Evolutionary conservation across 768 basidiomycete species (phyloP), one percentile per base, ranked within the genome.

Genomic region (Suillus ampliporus): DNA sequence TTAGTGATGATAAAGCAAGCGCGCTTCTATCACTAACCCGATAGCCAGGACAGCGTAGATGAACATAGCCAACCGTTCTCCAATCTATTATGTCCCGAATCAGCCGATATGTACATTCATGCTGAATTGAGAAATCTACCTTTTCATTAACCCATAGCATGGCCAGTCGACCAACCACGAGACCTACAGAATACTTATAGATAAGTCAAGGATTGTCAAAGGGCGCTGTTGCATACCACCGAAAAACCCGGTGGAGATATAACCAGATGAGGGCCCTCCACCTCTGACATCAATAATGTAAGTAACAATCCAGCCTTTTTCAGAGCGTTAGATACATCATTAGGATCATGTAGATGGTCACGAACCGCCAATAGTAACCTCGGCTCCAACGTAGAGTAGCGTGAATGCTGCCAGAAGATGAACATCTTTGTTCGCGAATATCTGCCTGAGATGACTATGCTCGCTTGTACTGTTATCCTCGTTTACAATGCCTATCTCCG

Each of bases 221-320:
- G 14, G 57, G 10, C 4, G 35, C 60, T 40, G 15, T 21, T 21
- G 62, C 72, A 23, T 68, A 84, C 87, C 87, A 61, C 84, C 84
- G 61, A 82, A 84, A 65, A 84, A 84, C 15, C 86, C 86, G 3
- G 85, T 80, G 2, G 86, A 85, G 61, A 88, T 82, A 57, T 75
- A 75, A 28, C 84, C 82, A 60, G 81, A 80, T 4, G 78, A 79
- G 1, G 82, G 67, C 1, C 84, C 84, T 19, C 82, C 84, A 1
- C 75, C 76, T 38, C 83, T 76, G 4, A 77, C 71, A 34, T 79
- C 63, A 52, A 80, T 79, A 23, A 83, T 72, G 61, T 81, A 91
- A 0, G 89, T 88, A 11, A 89, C 88, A 41, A 89, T 89, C 89
- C 89, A 91, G 4, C 89, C 88, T 86, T 52, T 40, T 51, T 6